Conservation (phyloP, 345 rosid genomes). For the Linum tenue region DNA sequence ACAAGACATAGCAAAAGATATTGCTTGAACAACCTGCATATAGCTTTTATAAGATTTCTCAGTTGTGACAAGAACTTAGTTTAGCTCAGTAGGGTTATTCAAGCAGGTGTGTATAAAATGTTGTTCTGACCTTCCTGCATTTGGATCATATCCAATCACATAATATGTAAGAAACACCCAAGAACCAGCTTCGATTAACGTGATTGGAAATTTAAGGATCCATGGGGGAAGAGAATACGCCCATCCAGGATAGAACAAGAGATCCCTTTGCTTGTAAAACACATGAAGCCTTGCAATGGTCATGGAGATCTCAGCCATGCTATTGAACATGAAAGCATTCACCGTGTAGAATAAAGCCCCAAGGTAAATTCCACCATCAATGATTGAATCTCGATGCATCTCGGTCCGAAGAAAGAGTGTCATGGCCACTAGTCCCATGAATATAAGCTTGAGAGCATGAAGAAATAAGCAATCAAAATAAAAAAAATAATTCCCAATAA, state of each 20-base stretch:
- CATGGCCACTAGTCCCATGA: slow-evolving; percentile 22
- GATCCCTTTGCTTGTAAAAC: slow-evolving; percentile 76
- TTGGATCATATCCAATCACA: slow-evolving; percentile 65
- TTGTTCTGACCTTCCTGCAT: slow-evolving; percentile 45
- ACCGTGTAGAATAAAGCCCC: slow-evolving; percentile 64
- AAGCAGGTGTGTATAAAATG: neutral
- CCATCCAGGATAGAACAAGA: slow-evolving; percentile 73
- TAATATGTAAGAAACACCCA: slow-evolving; percentile 65
- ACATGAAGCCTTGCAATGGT: slow-evolving; percentile 74
- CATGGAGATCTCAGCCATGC: slow-evolving; percentile 67
- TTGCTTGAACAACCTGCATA: slow-evolving; percentile 52
- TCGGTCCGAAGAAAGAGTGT: slow-evolving; percentile 32
- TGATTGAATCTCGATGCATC: slow-evolving; percentile 22
- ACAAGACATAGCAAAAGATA: slow-evolving; percentile 39
- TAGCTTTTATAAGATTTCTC: neutral
- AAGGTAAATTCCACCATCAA: slow-evolving; percentile 39
- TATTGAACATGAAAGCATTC: slow-evolving; percentile 47
- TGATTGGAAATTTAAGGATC: slow-evolving; percentile 66
- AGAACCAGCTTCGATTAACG: slow-evolving; percentile 51
- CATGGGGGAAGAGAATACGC: slow-evolving; percentile 68
- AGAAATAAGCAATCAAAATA: neutral
- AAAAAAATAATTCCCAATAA: neutral
- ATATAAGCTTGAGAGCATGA: slow-evolving; percentile 17
- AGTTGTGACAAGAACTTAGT: neutral
- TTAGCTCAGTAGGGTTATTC: neutral